A percentile compares a stretch with the other conserved stretches of the same genome.
These are phyloP conservation scores for Trifolium dubium DNA, from an alignment of 306 rosid genomes.

Conservation along the genomic window DNA sequence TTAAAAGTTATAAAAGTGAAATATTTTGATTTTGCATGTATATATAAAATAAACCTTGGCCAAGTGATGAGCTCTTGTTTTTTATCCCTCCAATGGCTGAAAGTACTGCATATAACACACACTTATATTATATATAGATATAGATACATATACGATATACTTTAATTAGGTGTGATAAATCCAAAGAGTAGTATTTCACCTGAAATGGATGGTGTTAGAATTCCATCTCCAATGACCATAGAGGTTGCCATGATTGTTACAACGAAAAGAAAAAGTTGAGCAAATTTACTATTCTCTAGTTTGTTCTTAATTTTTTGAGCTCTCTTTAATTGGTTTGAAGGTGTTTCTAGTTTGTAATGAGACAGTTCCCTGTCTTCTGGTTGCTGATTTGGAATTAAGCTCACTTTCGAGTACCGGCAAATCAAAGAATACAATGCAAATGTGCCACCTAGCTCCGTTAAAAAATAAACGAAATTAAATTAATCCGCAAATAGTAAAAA, in stretches of 20 bases:
- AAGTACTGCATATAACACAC: too few relatives aligned
- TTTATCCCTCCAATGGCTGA: too few relatives aligned
- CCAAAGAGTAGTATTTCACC: constrained; percentile 37
- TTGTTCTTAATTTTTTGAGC: constrained; percentile 45
- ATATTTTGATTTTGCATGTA: too few relatives aligned
- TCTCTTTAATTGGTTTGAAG: constrained; percentile 16
- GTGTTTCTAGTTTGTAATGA: constrained; percentile 44
- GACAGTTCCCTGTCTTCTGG: constrained; percentile 58
- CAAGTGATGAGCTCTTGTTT: too few relatives aligned
- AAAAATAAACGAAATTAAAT: too few relatives aligned
- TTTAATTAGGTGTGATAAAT: neutral
- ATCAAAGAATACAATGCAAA: constrained; percentile 59
- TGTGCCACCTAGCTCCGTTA: constrained; percentile 46
- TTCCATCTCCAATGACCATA: constrained; percentile 68
- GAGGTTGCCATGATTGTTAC: constrained; percentile 57
- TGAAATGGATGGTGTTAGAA: constrained; percentile 68
- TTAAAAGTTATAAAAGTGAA: too few relatives aligned
- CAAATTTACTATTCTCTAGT: constrained; percentile 46
- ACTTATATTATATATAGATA: too few relatives aligned
- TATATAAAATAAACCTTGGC: too few relatives aligned
- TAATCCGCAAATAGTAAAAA: too few relatives aligned
- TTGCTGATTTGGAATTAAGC: constrained; percentile 57
- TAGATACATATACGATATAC: neutral
- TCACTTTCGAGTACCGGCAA: constrained; percentile 51
- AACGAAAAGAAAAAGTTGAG: constrained; percentile 39